Evolutionary conservation across 139 green algal genomes (phyloP).

Genomic region (Nannochloris sp.): DNA sequence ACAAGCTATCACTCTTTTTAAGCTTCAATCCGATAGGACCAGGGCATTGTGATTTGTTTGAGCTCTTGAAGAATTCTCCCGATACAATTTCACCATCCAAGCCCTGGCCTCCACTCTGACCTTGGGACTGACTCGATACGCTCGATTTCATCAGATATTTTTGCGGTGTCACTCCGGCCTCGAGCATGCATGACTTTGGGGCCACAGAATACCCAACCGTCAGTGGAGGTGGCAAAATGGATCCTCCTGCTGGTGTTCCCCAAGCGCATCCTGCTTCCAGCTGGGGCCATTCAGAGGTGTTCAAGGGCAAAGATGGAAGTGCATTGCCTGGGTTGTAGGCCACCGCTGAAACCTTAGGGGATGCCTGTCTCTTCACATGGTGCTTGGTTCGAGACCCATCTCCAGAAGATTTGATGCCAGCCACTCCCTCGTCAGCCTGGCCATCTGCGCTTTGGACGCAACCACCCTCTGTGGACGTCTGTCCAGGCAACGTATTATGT

Average conservation of each 20-base stretch:
- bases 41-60: not conserved
- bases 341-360: not conserved
- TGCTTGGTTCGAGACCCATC: not conserved
- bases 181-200: not conserved
- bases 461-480: not conserved
- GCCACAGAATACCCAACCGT: not conserved
- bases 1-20: slow-evolving; percentile 31
- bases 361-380: not conserved
- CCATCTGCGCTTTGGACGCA: not conserved
- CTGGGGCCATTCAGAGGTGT: slow-evolving; percentile 15
- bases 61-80: slow-evolving; percentile 1
- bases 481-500: not conserved
- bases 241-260: slow-evolving; percentile 27
- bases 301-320: not conserved
- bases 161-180: not conserved
- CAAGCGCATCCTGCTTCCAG: slow-evolving; percentile 25
- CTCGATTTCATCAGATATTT: not conserved
- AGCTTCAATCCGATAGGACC: slow-evolving; percentile 40
- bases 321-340: slow-evolving; percentile 10
- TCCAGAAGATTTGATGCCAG: not conserved
- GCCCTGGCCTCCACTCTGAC: slow-evolving; percentile 1
- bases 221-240: slow-evolving; percentile 13
- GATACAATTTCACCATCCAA: not conserved
- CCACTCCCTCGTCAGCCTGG: too few species aligned
- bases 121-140: not conserved